These are phyloP conservation scores for Malbranchea zuffiana DNA, from an alignment of 2,329 filamentous ascomycete genomes.

Conservation along the genomic window DNA sequence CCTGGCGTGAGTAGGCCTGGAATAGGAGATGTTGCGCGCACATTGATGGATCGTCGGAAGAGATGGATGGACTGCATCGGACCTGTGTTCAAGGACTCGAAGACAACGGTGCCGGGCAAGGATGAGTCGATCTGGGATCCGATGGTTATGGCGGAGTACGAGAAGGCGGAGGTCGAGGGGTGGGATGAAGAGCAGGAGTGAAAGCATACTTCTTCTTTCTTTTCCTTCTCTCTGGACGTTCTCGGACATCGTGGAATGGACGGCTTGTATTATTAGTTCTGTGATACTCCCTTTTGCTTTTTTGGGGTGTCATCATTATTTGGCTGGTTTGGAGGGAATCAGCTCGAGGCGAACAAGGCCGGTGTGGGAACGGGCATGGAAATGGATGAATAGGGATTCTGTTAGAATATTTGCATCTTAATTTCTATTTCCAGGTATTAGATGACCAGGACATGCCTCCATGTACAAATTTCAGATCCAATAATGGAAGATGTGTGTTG, in stretches of 20 bases:
- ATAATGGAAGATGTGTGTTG: too few species aligned
- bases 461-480: too few species aligned
- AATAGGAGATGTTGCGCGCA: slow-evolving; percentile 84
- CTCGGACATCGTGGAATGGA: background rate
- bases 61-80: slow-evolving; percentile 89
- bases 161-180: slow-evolving; percentile 65
- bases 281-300: background rate
- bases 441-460: too few species aligned
- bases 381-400: too few species aligned
- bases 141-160: slow-evolving; percentile 58
- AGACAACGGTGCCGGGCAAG: slow-evolving; percentile 58
- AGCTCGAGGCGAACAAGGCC: too few species aligned
- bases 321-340: too few species aligned
- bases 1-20: slow-evolving; percentile 41
- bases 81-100: slow-evolving; percentile 77
- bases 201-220: slow-evolving; percentile 4
- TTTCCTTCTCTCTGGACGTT: background rate
- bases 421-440: too few species aligned
- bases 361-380: too few species aligned
- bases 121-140: slow-evolving; percentile 66
- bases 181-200: slow-evolving; percentile 72
- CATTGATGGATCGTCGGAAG: slow-evolving; percentile 78
- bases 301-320: background rate
- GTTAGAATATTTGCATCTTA: too few species aligned
- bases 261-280: background rate